Conservation (phyloP, 2,329 filamentous ascomycete genomes). For the Ceratocystis huliohia region DNA sequence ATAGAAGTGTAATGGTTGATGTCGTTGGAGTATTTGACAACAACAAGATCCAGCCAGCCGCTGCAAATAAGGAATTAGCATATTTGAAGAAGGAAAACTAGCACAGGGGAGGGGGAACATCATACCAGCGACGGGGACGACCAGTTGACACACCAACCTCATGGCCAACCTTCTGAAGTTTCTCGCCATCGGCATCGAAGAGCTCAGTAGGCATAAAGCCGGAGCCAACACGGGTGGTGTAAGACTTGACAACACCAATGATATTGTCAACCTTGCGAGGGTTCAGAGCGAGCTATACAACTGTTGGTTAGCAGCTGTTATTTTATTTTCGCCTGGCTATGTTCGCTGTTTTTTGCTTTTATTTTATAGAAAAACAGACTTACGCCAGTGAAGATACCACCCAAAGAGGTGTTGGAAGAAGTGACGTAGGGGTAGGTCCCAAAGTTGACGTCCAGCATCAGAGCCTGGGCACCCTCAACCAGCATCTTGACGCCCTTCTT, state of each 20-base stretch:
- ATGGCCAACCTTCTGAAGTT: slow-evolving; percentile 35
- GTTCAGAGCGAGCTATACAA: slow-evolving; percentile 26
- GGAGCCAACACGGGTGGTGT: slow-evolving; percentile 48
- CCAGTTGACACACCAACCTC: slow-evolving; percentile 26
- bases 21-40: slow-evolving; percentile 49
- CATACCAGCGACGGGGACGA: slow-evolving; percentile 19
- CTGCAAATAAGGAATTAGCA: slow-evolving; percentile 25
- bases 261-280: slow-evolving; percentile 45
- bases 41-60: slow-evolving; percentile 50
- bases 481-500: slow-evolving; percentile 46
- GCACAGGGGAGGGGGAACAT: not conserved
- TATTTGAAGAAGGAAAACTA: not conserved
- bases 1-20: slow-evolving; percentile 38
- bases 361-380: not conserved
- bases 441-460: slow-evolving; percentile 55
- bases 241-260: slow-evolving; percentile 50
- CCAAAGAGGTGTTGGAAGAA: slow-evolving; percentile 25
- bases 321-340: not conserved
- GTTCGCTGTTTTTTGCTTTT: not conserved
- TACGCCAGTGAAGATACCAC: slow-evolving; percentile 24
- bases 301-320: slow-evolving; percentile 10
- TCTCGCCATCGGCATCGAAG: slow-evolving; percentile 28
- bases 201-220: slow-evolving; percentile 53
- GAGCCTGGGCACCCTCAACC: slow-evolving; percentile 49
- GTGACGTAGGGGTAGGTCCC: slow-evolving; percentile 27